A percentile compares a stretch with the other conserved stretches of the same genome.
phyloP scores from a whole-genome alignment of 2,329 filamentous ascomycete species.

The Thielaviopsis musarum region DNA sequence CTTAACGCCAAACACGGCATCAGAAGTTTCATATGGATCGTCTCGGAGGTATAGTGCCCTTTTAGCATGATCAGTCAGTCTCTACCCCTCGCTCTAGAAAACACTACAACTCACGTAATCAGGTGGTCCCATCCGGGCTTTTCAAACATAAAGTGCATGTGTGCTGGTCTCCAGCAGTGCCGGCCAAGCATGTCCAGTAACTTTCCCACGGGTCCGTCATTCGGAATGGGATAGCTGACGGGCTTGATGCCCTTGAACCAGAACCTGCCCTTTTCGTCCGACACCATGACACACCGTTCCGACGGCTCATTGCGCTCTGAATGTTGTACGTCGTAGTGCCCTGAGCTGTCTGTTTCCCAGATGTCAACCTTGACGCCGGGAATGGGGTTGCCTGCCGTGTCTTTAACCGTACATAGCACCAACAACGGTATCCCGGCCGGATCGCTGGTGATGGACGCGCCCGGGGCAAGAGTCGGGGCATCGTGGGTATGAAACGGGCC shows the following conservation, averaged over 20 bases:
- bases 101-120: constrained; percentile 49
- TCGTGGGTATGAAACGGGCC: constrained; percentile 70
- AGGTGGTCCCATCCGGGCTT: constrained; percentile 63
- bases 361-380: constrained; percentile 51
- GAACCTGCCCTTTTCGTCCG: constrained; percentile 30
- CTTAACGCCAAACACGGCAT: constrained; percentile 80
- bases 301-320: constrained; percentile 30
- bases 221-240: constrained; percentile 70
- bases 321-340: constrained; percentile 63
- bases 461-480: constrained; percentile 34
- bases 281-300: constrained; percentile 18
- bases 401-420: constrained; percentile 48
- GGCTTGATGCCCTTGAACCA: constrained; percentile 78
- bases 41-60: constrained; percentile 62
- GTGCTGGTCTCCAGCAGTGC: constrained; percentile 62
- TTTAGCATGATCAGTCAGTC: constrained; percentile 1
- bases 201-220: constrained; percentile 69
- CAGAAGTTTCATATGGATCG: constrained; percentile 67
- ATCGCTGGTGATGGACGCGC: constrained; percentile 44
- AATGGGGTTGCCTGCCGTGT: constrained; percentile 42
- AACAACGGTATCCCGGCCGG: constrained; percentile 48
- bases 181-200: constrained; percentile 47
- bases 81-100: neutral
- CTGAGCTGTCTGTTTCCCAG: constrained; percentile 63
- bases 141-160: constrained; percentile 82